Evolutionary conservation across 1,139 yeast species (phyloP).

Genomic region (Pichia sp.): DNA sequence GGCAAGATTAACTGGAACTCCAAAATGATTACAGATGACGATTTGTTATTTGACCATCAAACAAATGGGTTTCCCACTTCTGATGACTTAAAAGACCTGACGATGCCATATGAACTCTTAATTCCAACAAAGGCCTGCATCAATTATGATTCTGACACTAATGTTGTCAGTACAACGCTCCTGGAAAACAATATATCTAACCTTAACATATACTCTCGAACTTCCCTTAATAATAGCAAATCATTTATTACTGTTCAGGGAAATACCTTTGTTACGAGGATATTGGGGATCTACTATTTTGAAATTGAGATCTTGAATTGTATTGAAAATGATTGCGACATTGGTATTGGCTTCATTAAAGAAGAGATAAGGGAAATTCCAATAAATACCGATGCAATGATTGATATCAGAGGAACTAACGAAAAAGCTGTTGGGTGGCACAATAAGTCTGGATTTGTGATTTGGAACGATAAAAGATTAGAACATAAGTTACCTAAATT

Average conservation of each 20-base stretch:
- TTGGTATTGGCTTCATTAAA: slow-evolving; percentile 34
- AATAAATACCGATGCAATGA: neutral
- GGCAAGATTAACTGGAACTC: slow-evolving; percentile 5
- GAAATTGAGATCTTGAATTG: slow-evolving; percentile 41
- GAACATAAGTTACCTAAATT: slow-evolving; percentile 38
- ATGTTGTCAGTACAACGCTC: neutral
- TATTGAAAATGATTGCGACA: slow-evolving; percentile 30
- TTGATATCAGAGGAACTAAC: slow-evolving; percentile 37
- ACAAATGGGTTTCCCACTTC: neutral
- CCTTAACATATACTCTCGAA: slow-evolving; percentile 5
- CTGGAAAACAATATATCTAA: slow-evolving; percentile 8
- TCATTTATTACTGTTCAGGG: slow-evolving; percentile 4
- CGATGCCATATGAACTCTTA: slow-evolving; percentile 3
- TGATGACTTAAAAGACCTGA: slow-evolving; percentile 1
- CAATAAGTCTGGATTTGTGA: slow-evolving; percentile 42
- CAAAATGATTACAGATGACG: neutral
- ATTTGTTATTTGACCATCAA: neutral
- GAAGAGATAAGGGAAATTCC: slow-evolving; percentile 12
- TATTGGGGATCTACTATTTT: slow-evolving; percentile 44
- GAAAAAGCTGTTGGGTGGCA: slow-evolving; percentile 48
- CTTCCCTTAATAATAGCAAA: neutral
- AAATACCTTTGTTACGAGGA: slow-evolving; percentile 6
- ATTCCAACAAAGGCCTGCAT: slow-evolving; percentile 1
- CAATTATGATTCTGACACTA: neutral
- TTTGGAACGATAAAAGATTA: slow-evolving; percentile 32